phyloP scores from a whole-genome alignment of 2,329 filamentous ascomycete species.

The Gnomoniopsis sp. region DNA sequence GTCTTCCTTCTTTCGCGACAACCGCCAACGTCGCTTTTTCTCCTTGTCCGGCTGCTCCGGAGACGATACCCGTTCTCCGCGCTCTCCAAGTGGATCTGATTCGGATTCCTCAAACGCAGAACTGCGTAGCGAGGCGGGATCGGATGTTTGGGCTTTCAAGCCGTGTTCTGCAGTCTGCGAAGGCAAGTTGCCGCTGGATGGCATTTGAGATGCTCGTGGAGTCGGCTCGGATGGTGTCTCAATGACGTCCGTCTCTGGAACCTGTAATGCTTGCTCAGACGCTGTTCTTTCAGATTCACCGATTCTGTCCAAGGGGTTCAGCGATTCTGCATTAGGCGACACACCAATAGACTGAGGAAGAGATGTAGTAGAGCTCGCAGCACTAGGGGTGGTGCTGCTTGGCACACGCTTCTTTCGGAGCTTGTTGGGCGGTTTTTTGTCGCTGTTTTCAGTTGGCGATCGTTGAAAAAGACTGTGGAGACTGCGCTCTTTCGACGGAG shows the following conservation, averaged over 20 bases:
- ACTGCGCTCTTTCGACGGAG: constrained; percentile 63
- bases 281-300: constrained; percentile 8
- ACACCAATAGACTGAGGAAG: constrained; percentile 47
- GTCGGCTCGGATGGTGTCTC: constrained; percentile 43
- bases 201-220: constrained; percentile 43
- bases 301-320: constrained; percentile 43
- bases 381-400: constrained; percentile 76
- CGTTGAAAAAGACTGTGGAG: constrained; percentile 69
- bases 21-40: constrained; percentile 69
- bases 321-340: constrained; percentile 43
- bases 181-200: constrained; percentile 38
- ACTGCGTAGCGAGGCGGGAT: constrained; percentile 73
- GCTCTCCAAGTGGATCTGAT: constrained; percentile 67
- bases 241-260: constrained; percentile 17
- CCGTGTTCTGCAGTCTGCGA: constrained; percentile 42
- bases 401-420: constrained; percentile 81
- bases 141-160: constrained; percentile 67
- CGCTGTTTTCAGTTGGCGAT: constrained; percentile 59
- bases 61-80: constrained; percentile 50
- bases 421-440: constrained; percentile 79
- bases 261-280: constrained; percentile 14
- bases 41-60: constrained; percentile 56
- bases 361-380: constrained; percentile 85
- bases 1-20: constrained; percentile 65
- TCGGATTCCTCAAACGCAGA: constrained; percentile 80